Evolutionary conservation across 768 basidiomycete species (phyloP), one percentile per base, ranked within the genome.

Genomic region (Termitomyces sp.): DNA sequence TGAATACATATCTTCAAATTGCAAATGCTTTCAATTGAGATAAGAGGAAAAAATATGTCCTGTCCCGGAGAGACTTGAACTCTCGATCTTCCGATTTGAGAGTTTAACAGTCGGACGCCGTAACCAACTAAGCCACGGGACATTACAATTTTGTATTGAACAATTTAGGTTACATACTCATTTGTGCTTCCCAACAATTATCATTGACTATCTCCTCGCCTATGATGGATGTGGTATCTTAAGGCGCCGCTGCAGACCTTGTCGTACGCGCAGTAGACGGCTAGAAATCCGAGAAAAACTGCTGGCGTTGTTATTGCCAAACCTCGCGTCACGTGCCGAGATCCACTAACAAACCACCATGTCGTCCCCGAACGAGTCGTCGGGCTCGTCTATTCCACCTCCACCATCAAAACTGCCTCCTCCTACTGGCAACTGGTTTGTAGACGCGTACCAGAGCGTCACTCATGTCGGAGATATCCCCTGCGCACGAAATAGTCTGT

Each of bases 401-500:
- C 62, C 72, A 30, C 75, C 75, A 26, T 73, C 74, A 8, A 65
- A 63, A 17, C 54, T 72, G 28, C 74, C 75, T 17, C 62, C 65
- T 17, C 65, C 74, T 1, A 75, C 73, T n/a, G 75, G 76, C 14
- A 71, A 71, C 48, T 51, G 72, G 15, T 34, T 71, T 0, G 53
- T 64, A 34, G 76, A 77, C 59, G 70, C 70, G 22, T 49, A 71
- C 53, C 65, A 73, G 76, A 87, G 87, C 67, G 71, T 84, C 17
- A 72, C 75, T 58, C 77, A 82, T 65, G 77, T 92, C 47, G 76
- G 77, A 49, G 81, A 89, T 61, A 76, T 90, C 11, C 90, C 89
- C 2, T 93, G 90, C 64, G 87, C 85, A 46, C 77, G 91, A 37
- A 86, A 80, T 57, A 87, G 87, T 64, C 70, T 93, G 37, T 70